Percentiles rank a stretch among this genome's conserved stretches.
These are phyloP conservation scores for Gloeostereum incarnatum DNA, from an alignment of 768 basidiomycete genomes.

Conservation along the genomic window DNA sequence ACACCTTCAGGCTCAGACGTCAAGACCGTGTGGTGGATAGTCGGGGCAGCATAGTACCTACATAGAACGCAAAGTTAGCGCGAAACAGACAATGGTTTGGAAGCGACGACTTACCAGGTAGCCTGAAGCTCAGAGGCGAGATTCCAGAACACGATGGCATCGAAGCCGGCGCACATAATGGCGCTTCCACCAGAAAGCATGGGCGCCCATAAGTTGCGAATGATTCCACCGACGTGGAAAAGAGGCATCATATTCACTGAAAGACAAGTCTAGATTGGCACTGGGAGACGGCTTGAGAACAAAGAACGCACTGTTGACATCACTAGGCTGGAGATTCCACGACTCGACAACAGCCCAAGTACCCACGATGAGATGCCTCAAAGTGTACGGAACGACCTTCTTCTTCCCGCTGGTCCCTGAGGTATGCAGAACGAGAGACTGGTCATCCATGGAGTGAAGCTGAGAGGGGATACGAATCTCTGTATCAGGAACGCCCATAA, in stretches of 20 bases:
- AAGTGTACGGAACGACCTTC: slow-evolving; percentile 37
- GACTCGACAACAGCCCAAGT: slow-evolving; percentile 33
- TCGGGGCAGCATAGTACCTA: slow-evolving; percentile 43
- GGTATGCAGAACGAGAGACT: slow-evolving; percentile 48
- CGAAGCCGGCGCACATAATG: slow-evolving; percentile 47
- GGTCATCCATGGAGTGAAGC: slow-evolving; percentile 30
- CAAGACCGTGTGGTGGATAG: slow-evolving; percentile 41
- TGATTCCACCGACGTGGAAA: slow-evolving; percentile 54
- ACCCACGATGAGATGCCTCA: slow-evolving; percentile 31
- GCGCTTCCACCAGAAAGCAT: slow-evolving; percentile 44
- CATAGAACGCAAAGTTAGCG: not conserved
- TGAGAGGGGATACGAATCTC: slow-evolving; percentile 14
- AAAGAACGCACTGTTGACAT: slow-evolving; percentile 35
- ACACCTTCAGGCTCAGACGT: slow-evolving; percentile 22
- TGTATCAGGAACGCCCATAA: slow-evolving; percentile 14
- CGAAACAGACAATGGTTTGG: too few relatives aligned
- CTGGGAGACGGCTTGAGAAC: not conserved
- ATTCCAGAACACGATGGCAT: slow-evolving; percentile 42
- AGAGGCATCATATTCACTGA: slow-evolving; percentile 44
- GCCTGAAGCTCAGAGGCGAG: slow-evolving; percentile 24
- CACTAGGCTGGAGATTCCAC: slow-evolving; percentile 26
- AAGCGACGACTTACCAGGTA: slow-evolving; percentile 44
- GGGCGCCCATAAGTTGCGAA: slow-evolving; percentile 50
- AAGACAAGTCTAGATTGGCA: not conserved
- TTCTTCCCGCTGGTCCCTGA: slow-evolving; percentile 51